Conservation (phyloP, 768 basidiomycete genomes). For the Chiua virens region DNA sequence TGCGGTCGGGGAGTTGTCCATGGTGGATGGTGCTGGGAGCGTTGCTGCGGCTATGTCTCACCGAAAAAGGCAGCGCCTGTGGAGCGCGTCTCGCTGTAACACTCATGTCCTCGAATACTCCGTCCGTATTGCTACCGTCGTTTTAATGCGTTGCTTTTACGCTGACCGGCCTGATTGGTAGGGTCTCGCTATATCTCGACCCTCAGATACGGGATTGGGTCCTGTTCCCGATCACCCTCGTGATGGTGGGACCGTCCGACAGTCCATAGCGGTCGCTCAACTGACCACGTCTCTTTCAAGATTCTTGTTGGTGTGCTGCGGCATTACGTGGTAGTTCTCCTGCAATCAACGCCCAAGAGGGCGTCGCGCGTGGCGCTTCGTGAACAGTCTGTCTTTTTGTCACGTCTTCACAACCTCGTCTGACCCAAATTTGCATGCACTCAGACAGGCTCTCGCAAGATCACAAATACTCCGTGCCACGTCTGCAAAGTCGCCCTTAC, state of each 20-base stretch:
- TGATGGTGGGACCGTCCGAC: constrained; percentile 68
- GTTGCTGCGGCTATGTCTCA: constrained; percentile 17
- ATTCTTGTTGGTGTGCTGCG: constrained; percentile 90
- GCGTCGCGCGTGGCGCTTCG: constrained; percentile 74
- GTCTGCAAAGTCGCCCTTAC: constrained; percentile 78
- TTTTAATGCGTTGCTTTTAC: background rate
- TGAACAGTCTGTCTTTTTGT: constrained; percentile 73
- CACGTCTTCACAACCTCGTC: background rate
- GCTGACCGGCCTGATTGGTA: constrained; percentile 20
- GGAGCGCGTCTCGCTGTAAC: constrained; percentile 7
- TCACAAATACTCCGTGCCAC: constrained; percentile 84
- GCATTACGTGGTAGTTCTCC: constrained; percentile 86
- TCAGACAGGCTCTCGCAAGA: constrained; percentile 71
- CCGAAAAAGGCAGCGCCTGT: constrained; percentile 25
- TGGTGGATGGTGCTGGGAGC: constrained; percentile 30
- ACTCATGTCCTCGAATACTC: constrained; percentile 38
- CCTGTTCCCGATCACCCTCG: constrained; percentile 92
- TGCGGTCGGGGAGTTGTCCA: constrained; percentile 82
- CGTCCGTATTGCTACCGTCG: constrained; percentile 19
- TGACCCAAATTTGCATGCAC: constrained; percentile 21
- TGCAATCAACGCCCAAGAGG: constrained; percentile 84
- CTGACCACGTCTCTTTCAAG: constrained; percentile 39
- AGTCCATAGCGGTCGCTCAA: background rate
- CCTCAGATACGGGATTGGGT: constrained; percentile 96
- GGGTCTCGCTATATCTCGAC: constrained; percentile 73